Conservation (phyloP, 768 basidiomycete genomes). For the Leccinum boreale region DNA sequence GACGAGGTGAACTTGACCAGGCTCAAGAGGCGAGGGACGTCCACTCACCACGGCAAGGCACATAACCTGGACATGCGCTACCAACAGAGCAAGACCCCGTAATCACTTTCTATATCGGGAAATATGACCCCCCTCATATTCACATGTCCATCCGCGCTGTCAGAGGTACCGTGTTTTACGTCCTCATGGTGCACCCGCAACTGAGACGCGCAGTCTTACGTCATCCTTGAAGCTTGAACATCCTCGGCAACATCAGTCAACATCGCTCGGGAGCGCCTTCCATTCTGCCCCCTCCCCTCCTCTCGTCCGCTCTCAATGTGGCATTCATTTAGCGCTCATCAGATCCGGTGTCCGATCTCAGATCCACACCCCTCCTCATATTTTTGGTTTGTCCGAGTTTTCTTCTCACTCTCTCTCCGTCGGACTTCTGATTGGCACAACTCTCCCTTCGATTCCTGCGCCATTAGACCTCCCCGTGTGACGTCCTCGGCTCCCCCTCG, state of each 20-base stretch:
- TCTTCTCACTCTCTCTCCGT: slow-evolving; percentile 4
- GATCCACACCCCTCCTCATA: slow-evolving; percentile 5
- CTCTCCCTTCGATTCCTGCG: neutral
- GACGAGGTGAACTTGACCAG: slow-evolving; percentile 8
- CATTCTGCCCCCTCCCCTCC: neutral
- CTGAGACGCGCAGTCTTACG: slow-evolving; percentile 10
- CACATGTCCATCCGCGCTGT: slow-evolving; percentile 22
- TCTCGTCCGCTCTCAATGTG: neutral
- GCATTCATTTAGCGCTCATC: slow-evolving; percentile 6
- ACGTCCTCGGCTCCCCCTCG: neutral
- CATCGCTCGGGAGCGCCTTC: slow-evolving; percentile 17
- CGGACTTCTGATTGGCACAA: slow-evolving; percentile 6
- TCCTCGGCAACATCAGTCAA: slow-evolving; percentile 14
- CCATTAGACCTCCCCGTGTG: neutral
- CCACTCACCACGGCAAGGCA: slow-evolving; percentile 11
- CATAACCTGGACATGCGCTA: slow-evolving; percentile 5
- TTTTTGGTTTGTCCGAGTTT: slow-evolving; percentile 7
- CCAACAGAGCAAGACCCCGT: slow-evolving; percentile 18
- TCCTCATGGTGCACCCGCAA: slow-evolving; percentile 19
- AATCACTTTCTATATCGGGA: neutral
- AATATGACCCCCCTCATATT: slow-evolving; percentile 22
- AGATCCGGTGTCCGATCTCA: slow-evolving; percentile 15
- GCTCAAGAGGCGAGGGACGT: slow-evolving; percentile 17
- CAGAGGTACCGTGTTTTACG: slow-evolving; percentile 16
- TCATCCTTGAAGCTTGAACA: slow-evolving; percentile 1